Evolutionary conservation across 441 rosid genomes (phyloP), one percentile per base, ranked within the genome.

Genomic region (Arabidopsis lyrata): DNA sequence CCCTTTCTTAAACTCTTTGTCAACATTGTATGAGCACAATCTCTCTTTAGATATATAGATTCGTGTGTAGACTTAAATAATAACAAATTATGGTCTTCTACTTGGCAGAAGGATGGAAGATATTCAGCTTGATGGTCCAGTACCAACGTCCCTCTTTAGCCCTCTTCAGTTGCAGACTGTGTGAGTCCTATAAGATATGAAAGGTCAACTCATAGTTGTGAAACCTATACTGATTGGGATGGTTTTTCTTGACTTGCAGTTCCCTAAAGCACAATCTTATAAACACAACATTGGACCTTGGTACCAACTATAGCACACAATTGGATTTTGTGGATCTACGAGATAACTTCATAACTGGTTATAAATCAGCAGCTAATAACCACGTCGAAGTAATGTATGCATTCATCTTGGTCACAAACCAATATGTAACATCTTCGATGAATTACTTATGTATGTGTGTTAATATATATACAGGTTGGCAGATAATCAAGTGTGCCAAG

Each of bases 81-180:
- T 4, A 58, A 20, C 27, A 14, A 15, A 41, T 22, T 22, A 22
- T 59, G 44, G 12, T 58, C 5, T 73, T 44, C 18, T 75, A 20
- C 53, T 29, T 74, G 32, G 73, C 93, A 95, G 99, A 77, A 63
- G 68, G 70, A 76, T 93, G 93, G 90, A 95, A 69, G 10, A 0
- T 15, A 81, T 85, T 14, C 53, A 67, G n/a, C 81, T 96, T 35
- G 14, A 15, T 35, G 99, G 96, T 70, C 29, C 29, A 62, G 58
- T 95, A 75, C 97, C 96, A 39, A 2, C 4, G 34, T 6, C 27
- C 4, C 60, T 91, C 35, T 91, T 92, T 81, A 76, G 74, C 81
- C 88, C 85, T 77, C 12, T 0, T 2, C 52, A 0, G 12, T 78
- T 95, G 71, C 85, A 89, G 70, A 88, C 85, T 0, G 83, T 88